Conservation (phyloP, 1,284 basidiomycete species). For the Ceratobasidium sp. region DNA sequence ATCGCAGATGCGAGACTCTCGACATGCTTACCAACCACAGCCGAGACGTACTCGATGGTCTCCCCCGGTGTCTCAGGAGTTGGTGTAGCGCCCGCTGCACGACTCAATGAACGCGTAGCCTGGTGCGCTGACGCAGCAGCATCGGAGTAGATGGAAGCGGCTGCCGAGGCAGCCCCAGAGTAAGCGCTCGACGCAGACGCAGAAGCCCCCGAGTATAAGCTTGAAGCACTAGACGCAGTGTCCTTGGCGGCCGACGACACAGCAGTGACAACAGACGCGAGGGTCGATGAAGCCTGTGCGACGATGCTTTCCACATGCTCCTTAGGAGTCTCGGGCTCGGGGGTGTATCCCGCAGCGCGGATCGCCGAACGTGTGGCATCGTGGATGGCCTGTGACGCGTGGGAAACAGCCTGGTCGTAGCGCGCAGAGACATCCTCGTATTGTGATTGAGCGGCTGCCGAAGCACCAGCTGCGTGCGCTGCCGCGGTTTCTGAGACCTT, state of each 20-base stretch:
- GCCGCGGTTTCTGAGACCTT: conserved; percentile 11
- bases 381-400: conserved; percentile 21
- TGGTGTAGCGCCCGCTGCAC: conserved; percentile 5
- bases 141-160: conserved; percentile 21
- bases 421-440: conserved; percentile 13
- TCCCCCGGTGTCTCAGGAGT: conserved; percentile 22
- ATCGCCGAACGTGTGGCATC: conserved; percentile 34
- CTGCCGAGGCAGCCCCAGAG: background rate
- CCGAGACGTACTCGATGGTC: conserved; percentile 7
- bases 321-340: conserved; percentile 33
- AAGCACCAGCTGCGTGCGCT: conserved; percentile 2
- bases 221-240: conserved; percentile 14
- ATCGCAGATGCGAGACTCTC: conserved; percentile 9
- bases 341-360: conserved; percentile 33
- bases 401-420: conserved; percentile 12
- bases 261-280: conserved; percentile 14
- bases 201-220: conserved; percentile 12
- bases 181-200: conserved; percentile 21
- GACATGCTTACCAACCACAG: conserved; percentile 20
- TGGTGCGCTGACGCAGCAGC: conserved; percentile 13
- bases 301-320: conserved; percentile 37
- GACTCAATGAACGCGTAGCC: conserved; percentile 24
- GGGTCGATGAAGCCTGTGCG: conserved; percentile 20
- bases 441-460: conserved; percentile 12
- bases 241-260: conserved; percentile 9